phyloP scores from a whole-genome alignment of 306 rosid genomes.

The Quercus cerris region DNA sequence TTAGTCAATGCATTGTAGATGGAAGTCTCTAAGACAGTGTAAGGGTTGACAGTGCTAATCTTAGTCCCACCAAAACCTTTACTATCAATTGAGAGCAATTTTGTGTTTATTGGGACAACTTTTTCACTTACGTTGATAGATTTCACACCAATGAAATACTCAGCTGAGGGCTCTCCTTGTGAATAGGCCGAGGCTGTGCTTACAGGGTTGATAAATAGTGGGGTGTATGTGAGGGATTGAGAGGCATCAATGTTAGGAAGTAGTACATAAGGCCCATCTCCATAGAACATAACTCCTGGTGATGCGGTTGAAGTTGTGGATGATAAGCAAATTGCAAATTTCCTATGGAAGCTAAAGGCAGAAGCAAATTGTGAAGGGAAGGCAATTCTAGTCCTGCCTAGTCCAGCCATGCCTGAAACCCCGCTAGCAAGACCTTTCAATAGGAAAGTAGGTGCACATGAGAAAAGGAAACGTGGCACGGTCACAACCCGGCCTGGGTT shows the following conservation, averaged over 20 bases:
- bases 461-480: constrained; percentile 38
- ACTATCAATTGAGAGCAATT: constrained; percentile 31
- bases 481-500: constrained; percentile 38
- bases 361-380: constrained; percentile 52
- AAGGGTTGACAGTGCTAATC: constrained; percentile 63
- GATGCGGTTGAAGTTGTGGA: constrained; percentile 20
- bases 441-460: constrained; percentile 46
- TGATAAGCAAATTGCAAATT: constrained; percentile 50
- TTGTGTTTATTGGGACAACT: constrained; percentile 27
- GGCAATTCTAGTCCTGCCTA: constrained; percentile 45
- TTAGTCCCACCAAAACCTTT: constrained; percentile 71
- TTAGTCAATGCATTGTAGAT: constrained; percentile 49
- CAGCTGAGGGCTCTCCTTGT: constrained; percentile 43
- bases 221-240: constrained; percentile 31
- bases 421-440: constrained; percentile 43
- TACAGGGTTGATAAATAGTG: constrained; percentile 42
- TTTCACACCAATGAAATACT: constrained; percentile 56
- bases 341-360: constrained; percentile 51
- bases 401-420: constrained; percentile 60
- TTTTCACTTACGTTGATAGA: constrained; percentile 35
- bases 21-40: constrained; percentile 53
- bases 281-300: constrained; percentile 44
- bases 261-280: constrained; percentile 50
- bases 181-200: constrained; percentile 53
- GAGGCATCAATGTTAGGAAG: constrained; percentile 41